phyloP scores from a whole-genome alignment of 148 eudicot species.

The Chenopodium berlandieri region DNA sequence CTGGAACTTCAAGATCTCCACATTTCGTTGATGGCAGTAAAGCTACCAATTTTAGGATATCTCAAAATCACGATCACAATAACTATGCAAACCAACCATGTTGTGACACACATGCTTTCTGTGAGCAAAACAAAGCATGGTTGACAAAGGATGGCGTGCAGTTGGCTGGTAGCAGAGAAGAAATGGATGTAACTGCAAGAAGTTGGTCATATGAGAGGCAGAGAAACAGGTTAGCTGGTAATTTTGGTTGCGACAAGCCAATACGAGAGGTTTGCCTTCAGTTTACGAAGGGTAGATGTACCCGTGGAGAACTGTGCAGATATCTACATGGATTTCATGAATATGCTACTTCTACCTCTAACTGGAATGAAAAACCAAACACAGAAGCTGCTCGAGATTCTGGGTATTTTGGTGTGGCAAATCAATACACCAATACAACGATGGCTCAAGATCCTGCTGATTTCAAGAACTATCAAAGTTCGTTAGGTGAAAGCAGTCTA shows the following conservation, averaged over 20 bases:
- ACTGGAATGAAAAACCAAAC: constrained; percentile 20
- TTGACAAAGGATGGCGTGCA: not conserved
- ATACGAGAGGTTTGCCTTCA: constrained; percentile 31
- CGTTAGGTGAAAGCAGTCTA: not conserved
- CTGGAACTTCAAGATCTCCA: constrained; percentile 6
- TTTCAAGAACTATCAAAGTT: constrained; percentile 3
- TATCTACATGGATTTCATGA: constrained; percentile 32
- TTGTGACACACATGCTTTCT: constrained; percentile 2
- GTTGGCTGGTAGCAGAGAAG: constrained; percentile 10
- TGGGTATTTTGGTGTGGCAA: not conserved
- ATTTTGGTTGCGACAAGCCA: constrained; percentile 18
- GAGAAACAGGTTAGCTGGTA: constrained; percentile 20
- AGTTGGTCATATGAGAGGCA: constrained; percentile 26
- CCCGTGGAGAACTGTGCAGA: constrained; percentile 31
- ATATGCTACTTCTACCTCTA: constrained; percentile 25
- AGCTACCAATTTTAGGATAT: not conserved
- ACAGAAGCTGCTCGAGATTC: constrained; percentile 8
- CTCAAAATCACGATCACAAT: not conserved
- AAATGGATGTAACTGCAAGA: constrained; percentile 3
- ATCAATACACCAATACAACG: constrained; percentile 18
- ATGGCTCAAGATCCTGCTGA: constrained; percentile 5
- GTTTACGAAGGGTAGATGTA: constrained; percentile 30
- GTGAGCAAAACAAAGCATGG: constrained; percentile 8
- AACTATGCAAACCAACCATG: not conserved
- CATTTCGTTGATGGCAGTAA: constrained; percentile 12